Evolutionary conservation across 495 filamentous ascomycete species (phyloP).

Genomic region (Neurospora sp.): DNA sequence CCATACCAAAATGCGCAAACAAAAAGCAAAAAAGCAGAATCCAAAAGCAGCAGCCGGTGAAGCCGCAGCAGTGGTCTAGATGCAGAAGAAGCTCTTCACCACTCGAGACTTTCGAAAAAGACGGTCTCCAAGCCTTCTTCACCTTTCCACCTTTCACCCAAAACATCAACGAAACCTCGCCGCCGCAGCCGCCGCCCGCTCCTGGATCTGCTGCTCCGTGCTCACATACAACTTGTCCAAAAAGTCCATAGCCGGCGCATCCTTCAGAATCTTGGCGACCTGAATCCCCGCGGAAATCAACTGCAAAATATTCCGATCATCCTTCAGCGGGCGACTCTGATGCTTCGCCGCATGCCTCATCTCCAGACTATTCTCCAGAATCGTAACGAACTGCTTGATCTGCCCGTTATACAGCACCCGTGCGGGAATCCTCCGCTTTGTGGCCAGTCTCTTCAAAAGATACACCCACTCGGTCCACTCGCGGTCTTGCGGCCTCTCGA

Average conservation of each 20-base stretch:
- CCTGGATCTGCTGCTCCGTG: constrained; percentile 67
- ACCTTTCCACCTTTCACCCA: not conserved
- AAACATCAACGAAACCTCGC: constrained; percentile 31
- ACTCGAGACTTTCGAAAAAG: too few species aligned
- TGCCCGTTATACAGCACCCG: constrained; percentile 77
- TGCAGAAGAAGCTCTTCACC: too few species aligned
- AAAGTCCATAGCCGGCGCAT: constrained; percentile 70
- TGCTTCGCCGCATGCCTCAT: constrained; percentile 74
- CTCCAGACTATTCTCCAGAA: constrained; percentile 74
- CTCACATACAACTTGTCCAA: constrained; percentile 58
- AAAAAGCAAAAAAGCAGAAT: not conserved
- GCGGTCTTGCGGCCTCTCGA: constrained; percentile 67
- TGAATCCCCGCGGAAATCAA: constrained; percentile 77
- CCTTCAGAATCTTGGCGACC: constrained; percentile 76
- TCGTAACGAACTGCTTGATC: constrained; percentile 79
- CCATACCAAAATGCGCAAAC: not conserved
- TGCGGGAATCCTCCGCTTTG: constrained; percentile 74
- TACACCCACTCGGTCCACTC: constrained; percentile 90
- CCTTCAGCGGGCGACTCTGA: constrained; percentile 73
- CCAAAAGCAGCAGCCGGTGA: not conserved
- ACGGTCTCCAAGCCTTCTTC: too few species aligned
- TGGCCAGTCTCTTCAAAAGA: constrained; percentile 74
- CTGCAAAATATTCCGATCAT: constrained; percentile 82
- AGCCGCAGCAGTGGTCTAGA: too few species aligned
- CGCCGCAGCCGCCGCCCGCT: constrained; percentile 40